phyloP scores from a whole-genome alignment of 805 yeast species.

The Naumovozyma baii region DNA sequence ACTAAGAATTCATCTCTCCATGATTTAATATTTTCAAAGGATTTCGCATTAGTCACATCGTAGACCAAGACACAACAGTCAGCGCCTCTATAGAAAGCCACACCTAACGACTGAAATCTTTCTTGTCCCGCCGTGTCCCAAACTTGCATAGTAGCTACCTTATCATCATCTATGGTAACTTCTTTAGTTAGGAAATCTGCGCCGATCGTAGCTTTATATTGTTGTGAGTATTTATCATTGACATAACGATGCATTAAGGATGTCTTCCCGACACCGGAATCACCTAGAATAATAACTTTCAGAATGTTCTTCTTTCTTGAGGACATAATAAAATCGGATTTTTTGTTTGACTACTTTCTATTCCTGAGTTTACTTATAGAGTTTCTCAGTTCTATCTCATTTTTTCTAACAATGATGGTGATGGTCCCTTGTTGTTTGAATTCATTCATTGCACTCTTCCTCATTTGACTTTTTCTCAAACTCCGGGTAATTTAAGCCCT shows the following conservation, averaged over 20 bases:
- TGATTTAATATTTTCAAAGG: constrained; percentile 76
- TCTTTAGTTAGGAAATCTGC: constrained; percentile 95
- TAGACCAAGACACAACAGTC: constrained; percentile 95
- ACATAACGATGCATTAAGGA: constrained; percentile 96
- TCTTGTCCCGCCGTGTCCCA: constrained; percentile 99
- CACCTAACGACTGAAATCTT: constrained; percentile 91
- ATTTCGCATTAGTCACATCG: constrained; percentile 90
- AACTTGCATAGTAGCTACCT: constrained; percentile 49
- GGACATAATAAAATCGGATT: too few species aligned
- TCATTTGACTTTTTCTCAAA: too few species aligned
- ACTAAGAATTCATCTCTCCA: constrained; percentile 95
- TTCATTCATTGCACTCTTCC: too few species aligned
- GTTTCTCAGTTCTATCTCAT: too few species aligned
- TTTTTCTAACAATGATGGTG: too few species aligned
- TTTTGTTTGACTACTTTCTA: neutral
- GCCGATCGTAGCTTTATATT: constrained; percentile 95
- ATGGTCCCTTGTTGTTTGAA: too few species aligned
- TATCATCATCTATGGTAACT: constrained; percentile 66
- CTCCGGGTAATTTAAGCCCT: too few species aligned
- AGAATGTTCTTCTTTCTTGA: constrained; percentile 62
- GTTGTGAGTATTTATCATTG: constrained; percentile 86
- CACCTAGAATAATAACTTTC: constrained; percentile 88
- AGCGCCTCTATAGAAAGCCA: constrained; percentile 95
- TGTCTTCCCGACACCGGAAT: constrained; percentile 96
- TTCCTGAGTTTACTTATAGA: too few species aligned